Evolutionary conservation across 192 early-diverging fungal genomes (phyloP).

Genomic region (Backusella australiensis): DNA sequence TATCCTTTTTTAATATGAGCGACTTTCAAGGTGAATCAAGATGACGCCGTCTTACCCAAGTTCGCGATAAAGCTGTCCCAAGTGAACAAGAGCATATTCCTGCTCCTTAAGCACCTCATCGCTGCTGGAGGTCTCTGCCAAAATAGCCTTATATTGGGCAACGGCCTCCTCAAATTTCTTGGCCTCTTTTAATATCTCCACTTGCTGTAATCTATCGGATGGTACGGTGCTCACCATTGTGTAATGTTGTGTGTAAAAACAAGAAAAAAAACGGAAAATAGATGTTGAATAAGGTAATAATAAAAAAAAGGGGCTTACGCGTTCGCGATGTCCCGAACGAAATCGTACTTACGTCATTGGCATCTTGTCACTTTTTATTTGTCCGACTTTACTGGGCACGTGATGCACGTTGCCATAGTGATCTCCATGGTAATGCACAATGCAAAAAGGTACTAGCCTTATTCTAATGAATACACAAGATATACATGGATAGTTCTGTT

Average conservation of each 20-base stretch:
- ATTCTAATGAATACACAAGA: too few species aligned
- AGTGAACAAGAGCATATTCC: constrained; percentile 68
- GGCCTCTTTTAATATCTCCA: constrained; percentile 58
- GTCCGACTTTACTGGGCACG: background rate
- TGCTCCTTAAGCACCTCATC: constrained; percentile 58
- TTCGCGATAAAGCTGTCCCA: constrained; percentile 73
- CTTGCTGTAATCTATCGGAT: constrained; percentile 39
- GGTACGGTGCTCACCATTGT: background rate
- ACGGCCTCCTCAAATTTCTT: constrained; percentile 61
- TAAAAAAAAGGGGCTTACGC: constrained; percentile 7
- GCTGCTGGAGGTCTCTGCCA: constrained; percentile 36
- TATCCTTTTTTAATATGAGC: background rate
- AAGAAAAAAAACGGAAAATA: background rate
- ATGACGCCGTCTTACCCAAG: constrained; percentile 45
- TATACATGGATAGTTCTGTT: too few species aligned
- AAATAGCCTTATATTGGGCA: constrained; percentile 57
- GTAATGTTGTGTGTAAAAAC: background rate
- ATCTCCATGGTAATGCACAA: too few species aligned
- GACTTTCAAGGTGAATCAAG: background rate
- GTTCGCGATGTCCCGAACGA: background rate
- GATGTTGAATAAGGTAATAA: background rate
- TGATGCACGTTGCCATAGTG: too few species aligned
- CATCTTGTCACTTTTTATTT: background rate
- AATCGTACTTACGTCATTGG: background rate
- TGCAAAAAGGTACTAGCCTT: too few species aligned